Evolutionary conservation across 306 rosid species (phyloP).

Genomic region (Arachis stenosperma): DNA sequence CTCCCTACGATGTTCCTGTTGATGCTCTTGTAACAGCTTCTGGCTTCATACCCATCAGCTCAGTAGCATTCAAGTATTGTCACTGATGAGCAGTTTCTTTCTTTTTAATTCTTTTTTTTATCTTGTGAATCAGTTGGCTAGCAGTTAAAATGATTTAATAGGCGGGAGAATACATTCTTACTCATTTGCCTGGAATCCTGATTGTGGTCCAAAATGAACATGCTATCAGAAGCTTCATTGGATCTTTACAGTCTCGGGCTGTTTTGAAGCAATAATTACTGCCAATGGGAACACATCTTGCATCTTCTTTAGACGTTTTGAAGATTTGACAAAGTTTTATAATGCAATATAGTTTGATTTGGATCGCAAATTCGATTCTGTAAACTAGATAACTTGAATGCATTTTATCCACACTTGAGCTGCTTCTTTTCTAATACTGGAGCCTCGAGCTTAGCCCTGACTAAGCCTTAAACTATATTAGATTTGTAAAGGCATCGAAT

Average conservation of each 20-base stretch:
- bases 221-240: not conserved
- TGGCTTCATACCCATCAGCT: conserved; percentile 63
- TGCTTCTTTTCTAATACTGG: not conserved
- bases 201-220: not conserved
- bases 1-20: conserved; percentile 53
- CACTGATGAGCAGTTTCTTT: conserved; percentile 3
- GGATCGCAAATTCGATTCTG: not conserved
- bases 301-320: not conserved
- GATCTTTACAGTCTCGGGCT: not conserved
- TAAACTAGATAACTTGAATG: not conserved
- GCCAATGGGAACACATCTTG: not conserved
- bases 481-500: not conserved
- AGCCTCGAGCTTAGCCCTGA: not conserved
- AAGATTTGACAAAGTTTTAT: not conserved
- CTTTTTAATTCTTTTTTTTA: not conserved
- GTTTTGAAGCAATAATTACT: not conserved
- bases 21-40: conserved; percentile 66
- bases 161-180: not conserved
- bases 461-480: not conserved
- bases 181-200: not conserved
- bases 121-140: not conserved
- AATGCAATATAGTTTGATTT: not conserved
- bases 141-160: not conserved
- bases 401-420: not conserved
- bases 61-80: conserved; percentile 53